phyloP scores from a whole-genome alignment of 2,329 filamentous ascomycete genomes.

The Ascochyta fabae region DNA sequence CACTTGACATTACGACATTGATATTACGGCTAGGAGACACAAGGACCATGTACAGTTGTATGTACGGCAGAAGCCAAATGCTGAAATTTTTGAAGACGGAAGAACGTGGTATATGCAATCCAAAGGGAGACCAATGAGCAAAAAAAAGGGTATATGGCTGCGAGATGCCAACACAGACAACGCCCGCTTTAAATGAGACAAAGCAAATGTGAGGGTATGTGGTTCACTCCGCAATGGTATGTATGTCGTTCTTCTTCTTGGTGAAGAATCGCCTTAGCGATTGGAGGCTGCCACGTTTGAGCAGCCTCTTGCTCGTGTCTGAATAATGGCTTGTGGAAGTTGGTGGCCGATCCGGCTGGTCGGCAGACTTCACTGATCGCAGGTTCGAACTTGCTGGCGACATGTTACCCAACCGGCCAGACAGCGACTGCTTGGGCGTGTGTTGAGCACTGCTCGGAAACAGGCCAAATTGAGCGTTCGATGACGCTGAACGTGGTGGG shows the following conservation, averaged over 20 bases:
- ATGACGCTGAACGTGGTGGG: conserved; percentile 40
- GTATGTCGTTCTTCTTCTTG: conserved; percentile 43
- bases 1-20: conserved; percentile 10
- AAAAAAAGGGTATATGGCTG: conserved; percentile 20
- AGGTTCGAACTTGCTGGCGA: conserved; percentile 32
- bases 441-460: conserved; percentile 41
- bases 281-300: conserved; percentile 45
- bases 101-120: conserved; percentile 14
- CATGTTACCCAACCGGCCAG: conserved; percentile 33
- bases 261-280: conserved; percentile 46
- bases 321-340: conserved; percentile 39
- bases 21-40: conserved; percentile 4
- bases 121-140: conserved; percentile 10
- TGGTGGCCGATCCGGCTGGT: conserved; percentile 34
- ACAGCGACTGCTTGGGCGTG: conserved; percentile 43
- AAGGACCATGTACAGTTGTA: conserved; percentile 12
- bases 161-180: conserved; percentile 20
- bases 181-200: conserved; percentile 19
- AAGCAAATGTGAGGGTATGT: conserved; percentile 23
- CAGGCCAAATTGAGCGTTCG: conserved; percentile 44
- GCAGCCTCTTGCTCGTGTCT: conserved; percentile 27
- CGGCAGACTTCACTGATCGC: conserved; percentile 19
- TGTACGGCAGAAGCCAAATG: conserved; percentile 12
- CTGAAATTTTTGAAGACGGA: neutral
- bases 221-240: conserved; percentile 44